Evolutionary conservation across 148 eudicot genomes (phyloP).

Genomic region (Vaccinium corymbosum): DNA sequence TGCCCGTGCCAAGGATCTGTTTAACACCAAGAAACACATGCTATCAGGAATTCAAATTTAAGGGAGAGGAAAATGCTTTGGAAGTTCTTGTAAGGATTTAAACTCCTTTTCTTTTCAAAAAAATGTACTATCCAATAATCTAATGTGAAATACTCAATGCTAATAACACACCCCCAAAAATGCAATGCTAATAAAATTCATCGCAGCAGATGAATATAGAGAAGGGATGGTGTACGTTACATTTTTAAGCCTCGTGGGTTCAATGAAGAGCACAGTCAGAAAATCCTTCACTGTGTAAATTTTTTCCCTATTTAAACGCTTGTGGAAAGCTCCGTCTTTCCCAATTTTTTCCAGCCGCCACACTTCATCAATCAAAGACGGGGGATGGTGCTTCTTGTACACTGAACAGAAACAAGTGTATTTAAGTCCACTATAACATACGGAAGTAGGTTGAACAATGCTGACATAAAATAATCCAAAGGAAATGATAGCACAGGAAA

Average conservation of each 20-base stretch:
- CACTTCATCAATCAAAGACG: slow-evolving; percentile 62
- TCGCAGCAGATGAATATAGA: slow-evolving; percentile 2
- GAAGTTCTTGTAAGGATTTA: background rate
- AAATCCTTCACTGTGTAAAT: slow-evolving; percentile 72
- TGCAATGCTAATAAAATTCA: background rate
- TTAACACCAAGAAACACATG: slow-evolving; percentile 8
- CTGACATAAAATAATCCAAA: background rate
- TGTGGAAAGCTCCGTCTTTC: slow-evolving; percentile 70
- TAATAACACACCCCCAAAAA: no score
- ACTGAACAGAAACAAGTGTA: slow-evolving; percentile 34
- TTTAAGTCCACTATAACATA: background rate
- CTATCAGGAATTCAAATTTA: background rate
- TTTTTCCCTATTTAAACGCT: slow-evolving; percentile 48
- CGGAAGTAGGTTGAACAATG: background rate
- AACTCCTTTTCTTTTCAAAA: background rate
- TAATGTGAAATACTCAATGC: no score
- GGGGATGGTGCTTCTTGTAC: slow-evolving; percentile 79
- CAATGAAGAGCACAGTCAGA: slow-evolving; percentile 48
- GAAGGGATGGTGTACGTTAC: slow-evolving; percentile 32
- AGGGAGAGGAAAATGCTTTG: background rate
- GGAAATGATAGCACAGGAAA: background rate
- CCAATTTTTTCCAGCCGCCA: slow-evolving; percentile 72
- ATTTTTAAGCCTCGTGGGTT: slow-evolving; percentile 58
- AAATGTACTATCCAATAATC: background rate
- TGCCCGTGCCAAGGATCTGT: slow-evolving; percentile 75